Percentiles rank a stretch among this genome's conserved stretches.
Evolutionary conservation across 169 alveolate species (phyloP).

Genomic region (Babesia bigemina): DNA sequence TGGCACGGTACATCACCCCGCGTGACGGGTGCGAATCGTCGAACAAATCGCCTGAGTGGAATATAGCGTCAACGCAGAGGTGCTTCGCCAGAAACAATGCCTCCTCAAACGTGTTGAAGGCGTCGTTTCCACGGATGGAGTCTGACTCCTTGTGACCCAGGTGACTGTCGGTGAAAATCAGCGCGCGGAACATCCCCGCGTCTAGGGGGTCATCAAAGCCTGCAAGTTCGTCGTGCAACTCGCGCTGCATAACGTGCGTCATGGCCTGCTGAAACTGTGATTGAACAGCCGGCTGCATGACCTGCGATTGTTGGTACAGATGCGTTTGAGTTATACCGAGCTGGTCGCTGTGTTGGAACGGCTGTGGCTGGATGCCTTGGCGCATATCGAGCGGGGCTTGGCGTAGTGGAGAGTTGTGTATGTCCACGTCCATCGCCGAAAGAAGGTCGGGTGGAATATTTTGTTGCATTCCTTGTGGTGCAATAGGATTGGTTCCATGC

Average conservation of each 20-base stretch:
- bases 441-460: too few species aligned
- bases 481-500: too few species aligned
- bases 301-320: not conserved
- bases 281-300: slow-evolving; percentile 12
- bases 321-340: not conserved
- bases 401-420: too few species aligned
- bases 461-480: too few species aligned
- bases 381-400: not conserved
- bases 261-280: not conserved
- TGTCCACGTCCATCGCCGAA: too few species aligned
- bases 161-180: slow-evolving; percentile 94
- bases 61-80: slow-evolving; percentile 86
- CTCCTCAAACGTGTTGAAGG: slow-evolving; percentile 93
- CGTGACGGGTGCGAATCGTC: slow-evolving; percentile 91
- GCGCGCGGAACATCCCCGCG: slow-evolving; percentile 78
- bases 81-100: slow-evolving; percentile 85
- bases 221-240: not conserved
- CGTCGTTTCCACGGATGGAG: slow-evolving; percentile 84
- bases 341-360: not conserved
- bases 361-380: not conserved
- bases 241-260: not conserved
- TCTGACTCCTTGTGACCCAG: slow-evolving; percentile 93
- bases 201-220: slow-evolving; percentile 24
- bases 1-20: slow-evolving; percentile 70
- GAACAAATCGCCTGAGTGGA: slow-evolving; percentile 95